Conservation (phyloP, 1,284 basidiomycete species). For the Stygiomarasmius scandens region DNA sequence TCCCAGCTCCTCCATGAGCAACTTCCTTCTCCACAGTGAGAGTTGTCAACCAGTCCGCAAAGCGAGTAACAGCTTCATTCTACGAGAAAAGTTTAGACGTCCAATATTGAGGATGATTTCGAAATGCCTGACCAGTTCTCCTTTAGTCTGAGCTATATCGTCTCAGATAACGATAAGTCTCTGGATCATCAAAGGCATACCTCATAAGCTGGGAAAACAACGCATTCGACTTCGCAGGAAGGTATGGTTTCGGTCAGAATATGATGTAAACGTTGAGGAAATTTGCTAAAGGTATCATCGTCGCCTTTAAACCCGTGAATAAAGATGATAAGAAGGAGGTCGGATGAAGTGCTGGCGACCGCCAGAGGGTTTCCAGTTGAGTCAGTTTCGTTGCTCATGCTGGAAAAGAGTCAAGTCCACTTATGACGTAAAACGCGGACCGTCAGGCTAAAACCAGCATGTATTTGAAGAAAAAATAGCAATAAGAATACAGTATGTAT, state of each 20-base stretch:
- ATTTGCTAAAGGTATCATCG: constrained; percentile 76
- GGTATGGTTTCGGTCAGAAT: constrained; percentile 64
- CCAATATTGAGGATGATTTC: constrained; percentile 5
- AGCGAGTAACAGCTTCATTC: constrained; percentile 80
- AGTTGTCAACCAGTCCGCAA: constrained; percentile 88
- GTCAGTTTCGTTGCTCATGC: constrained; percentile 8
- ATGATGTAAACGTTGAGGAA: constrained; percentile 78
- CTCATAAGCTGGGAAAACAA: constrained; percentile 90
- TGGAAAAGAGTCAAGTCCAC: neutral
- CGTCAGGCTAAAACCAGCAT: neutral
- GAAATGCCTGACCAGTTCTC: constrained; percentile 69
- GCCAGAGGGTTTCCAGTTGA: constrained; percentile 11
- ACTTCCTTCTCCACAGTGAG: constrained; percentile 81
- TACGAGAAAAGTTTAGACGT: constrained; percentile 30
- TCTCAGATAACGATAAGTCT: constrained; percentile 5
- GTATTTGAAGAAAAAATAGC: neutral
- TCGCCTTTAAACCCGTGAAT: constrained; percentile 76
- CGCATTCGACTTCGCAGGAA: constrained; percentile 65
- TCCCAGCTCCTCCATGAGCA: constrained; percentile 70
- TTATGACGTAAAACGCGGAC: neutral
- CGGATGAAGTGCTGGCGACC: constrained; percentile 20
- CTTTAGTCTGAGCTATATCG: constrained; percentile 65
- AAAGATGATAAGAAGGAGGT: constrained; percentile 60
- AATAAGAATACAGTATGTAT: neutral
- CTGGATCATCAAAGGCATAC: constrained; percentile 41